These are phyloP conservation scores for Stygiomarasmius scandens DNA, from an alignment of 1,284 basidiomycete species.

Conservation along the genomic window DNA sequence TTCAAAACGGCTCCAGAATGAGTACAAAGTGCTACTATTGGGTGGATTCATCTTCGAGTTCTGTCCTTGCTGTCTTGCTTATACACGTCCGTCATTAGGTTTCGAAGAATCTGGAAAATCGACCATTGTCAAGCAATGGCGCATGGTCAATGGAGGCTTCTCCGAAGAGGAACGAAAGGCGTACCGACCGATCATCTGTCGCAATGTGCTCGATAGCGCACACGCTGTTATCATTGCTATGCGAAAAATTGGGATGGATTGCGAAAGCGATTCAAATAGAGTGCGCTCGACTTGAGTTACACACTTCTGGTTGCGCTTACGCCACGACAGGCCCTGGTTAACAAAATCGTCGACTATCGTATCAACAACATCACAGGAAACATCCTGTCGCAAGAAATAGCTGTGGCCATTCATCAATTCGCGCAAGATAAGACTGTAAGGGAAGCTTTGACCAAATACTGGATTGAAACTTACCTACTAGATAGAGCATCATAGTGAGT, in stretches of 20 bases:
- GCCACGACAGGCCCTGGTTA: constrained; percentile 48
- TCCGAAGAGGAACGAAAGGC: constrained; percentile 77
- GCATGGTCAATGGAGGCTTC: constrained; percentile 91
- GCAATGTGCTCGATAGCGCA: constrained; percentile 87
- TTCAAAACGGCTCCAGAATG: too few species aligned
- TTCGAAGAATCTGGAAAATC: too few species aligned
- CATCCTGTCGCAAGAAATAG: constrained; percentile 65
- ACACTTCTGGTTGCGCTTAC: too few species aligned
- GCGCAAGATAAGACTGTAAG: too few species aligned
- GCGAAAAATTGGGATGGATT: constrained; percentile 88
- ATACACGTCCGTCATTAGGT: too few species aligned
- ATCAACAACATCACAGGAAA: constrained; percentile 43
- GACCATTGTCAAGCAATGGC: too few species aligned
- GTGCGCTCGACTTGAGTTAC: constrained; percentile 42
- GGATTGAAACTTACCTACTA: too few species aligned
- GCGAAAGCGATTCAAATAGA: constrained; percentile 75
- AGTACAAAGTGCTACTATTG: too few species aligned
- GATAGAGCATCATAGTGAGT: too few species aligned
- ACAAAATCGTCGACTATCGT: constrained; percentile 64
- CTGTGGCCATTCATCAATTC: constrained; percentile 78
- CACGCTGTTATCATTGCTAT: constrained; percentile 90
- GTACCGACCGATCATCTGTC: constrained; percentile 83
- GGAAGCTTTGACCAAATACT: too few species aligned
- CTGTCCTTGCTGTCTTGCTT: too few species aligned
- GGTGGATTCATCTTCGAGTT: too few species aligned